Evolutionary conservation across 139 green algal species (phyloP), one percentile per base, ranked within the genome.

Genomic region (Pleodorina starrii): DNA sequence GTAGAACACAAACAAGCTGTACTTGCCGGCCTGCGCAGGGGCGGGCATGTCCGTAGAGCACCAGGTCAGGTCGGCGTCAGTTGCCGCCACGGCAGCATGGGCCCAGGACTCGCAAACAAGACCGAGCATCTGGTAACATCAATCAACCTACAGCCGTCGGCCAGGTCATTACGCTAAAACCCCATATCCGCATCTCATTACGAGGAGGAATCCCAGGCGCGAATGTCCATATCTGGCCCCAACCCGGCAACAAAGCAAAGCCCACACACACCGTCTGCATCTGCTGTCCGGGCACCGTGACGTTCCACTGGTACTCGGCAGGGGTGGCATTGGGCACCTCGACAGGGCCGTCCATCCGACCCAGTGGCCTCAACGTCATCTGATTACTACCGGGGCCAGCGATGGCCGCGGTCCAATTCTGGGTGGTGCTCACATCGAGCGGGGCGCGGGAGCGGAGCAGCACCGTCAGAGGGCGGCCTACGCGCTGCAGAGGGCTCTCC

Each of bases 1-100:
- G 32, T 54, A 69, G 48, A 35, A 71, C 40, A 86, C 79, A 27
- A 35, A 86, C 48, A 86, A 38, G 25, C 38, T 86, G 59, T 86
- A 86, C 25, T 59, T 75, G 79, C 79, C 79, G 6, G 79, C 57
- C 79, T 86, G 77, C 29, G 14, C 21, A n/a, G n/a, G n/a, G n/a
- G n/a, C n/a, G n/a, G n/a, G n/a, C n/a, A n/a, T n/a, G n/a, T n/a
- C n/a, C n/a, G n/a, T n/a, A n/a, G n/a, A n/a, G n/a, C n/a, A n/a
- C n/a, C n/a, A n/a, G n/a, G n/a, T n/a, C n/a, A n/a, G n/a, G n/a
- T n/a, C n/a, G n/a, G n/a, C n/a, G n/a, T n/a, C n/a, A n/a, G n/a
- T n/a, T n/a, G n/a, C n/a, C n/a, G n/a, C n/a, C n/a, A n/a, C n/a
- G n/a, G n/a, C n/a, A n/a, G n/a, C n/a, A n/a, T n/a, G n/a, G n/a